Conservation (phyloP, 495 filamentous ascomycete genomes). For the Cudoniella acicularis region DNA sequence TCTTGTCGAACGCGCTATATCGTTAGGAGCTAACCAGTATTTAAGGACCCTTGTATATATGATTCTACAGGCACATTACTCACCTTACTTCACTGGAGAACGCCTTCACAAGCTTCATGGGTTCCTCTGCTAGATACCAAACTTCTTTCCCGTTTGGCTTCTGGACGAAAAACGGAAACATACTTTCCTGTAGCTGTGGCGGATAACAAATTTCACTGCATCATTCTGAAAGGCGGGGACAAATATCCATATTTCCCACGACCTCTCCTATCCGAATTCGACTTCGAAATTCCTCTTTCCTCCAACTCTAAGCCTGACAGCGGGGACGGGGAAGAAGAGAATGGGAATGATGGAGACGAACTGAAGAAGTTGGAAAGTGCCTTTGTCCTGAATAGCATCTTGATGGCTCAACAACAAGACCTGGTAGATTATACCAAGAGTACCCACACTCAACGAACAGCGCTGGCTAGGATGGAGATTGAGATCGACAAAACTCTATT, state of each 20-base stretch:
- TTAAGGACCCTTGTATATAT: constrained; percentile 91
- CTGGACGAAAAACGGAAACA: constrained; percentile 78
- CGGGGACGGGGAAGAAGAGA: constrained; percentile 27
- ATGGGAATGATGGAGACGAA: constrained; percentile 35
- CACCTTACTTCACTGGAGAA: constrained; percentile 87
- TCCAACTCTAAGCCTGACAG: constrained; percentile 33
- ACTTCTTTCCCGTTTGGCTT: constrained; percentile 72
- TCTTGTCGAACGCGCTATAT: constrained; percentile 5
- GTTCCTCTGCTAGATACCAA: constrained; percentile 87
- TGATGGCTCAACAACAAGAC: constrained; percentile 68
- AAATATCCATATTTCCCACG: constrained; percentile 92
- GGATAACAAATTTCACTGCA: constrained; percentile 91
- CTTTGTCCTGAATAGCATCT: constrained; percentile 70
- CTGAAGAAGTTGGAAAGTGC: constrained; percentile 61
- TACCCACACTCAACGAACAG: constrained; percentile 58
- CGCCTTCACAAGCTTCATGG: constrained; percentile 80
- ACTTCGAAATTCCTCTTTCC: constrained; percentile 79
- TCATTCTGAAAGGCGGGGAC: constrained; percentile 95
- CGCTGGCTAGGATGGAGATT: constrained; percentile 65
- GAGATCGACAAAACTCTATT: constrained; percentile 84
- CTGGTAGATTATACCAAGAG: constrained; percentile 57
- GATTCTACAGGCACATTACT: constrained; percentile 85
- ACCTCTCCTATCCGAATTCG: constrained; percentile 88
- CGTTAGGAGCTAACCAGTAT: constrained; percentile 1
- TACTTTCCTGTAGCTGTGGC: constrained; percentile 97